These are phyloP conservation scores for Inga laurina DNA, from an alignment of 306 rosid species.

Conservation along the genomic window DNA sequence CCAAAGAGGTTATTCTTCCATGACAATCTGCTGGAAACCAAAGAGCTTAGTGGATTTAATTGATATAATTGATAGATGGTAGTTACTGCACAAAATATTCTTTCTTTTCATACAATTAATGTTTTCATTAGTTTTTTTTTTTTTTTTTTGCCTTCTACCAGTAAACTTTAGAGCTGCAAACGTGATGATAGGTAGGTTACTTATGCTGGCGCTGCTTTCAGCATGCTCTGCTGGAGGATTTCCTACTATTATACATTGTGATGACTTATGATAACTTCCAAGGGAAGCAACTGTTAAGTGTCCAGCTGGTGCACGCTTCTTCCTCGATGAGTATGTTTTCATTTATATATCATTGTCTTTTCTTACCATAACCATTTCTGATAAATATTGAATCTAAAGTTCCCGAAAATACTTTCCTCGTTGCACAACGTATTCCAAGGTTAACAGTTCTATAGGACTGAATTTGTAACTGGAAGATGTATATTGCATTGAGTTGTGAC, in stretches of 20 bases:
- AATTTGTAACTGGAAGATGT: slow-evolving; percentile 8
- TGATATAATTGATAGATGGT: not conserved
- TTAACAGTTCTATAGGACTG: not conserved
- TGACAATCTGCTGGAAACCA: not conserved
- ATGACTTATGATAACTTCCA: slow-evolving; percentile 59
- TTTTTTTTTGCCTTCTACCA: slow-evolving; percentile 20
- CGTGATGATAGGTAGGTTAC: slow-evolving; percentile 23
- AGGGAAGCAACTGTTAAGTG: slow-evolving; percentile 68
- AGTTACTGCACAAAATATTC: slow-evolving; percentile 7
- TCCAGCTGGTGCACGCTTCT: slow-evolving; percentile 92
- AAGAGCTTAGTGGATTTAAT: not conserved
- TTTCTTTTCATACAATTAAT: not conserved
- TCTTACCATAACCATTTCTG: slow-evolving; percentile 19
- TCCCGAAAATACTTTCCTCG: not conserved
- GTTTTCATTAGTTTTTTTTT: not conserved
- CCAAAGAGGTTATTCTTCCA: slow-evolving; percentile 64
- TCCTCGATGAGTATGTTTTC: slow-evolving; percentile 87
- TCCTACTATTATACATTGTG: slow-evolving; percentile 90
- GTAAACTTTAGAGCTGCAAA: slow-evolving; percentile 21
- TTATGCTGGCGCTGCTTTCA: slow-evolving; percentile 81
- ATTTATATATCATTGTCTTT: slow-evolving; percentile 8
- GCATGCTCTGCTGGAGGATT: slow-evolving; percentile 98
- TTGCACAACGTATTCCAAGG: not conserved
- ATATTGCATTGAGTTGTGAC: slow-evolving; percentile 7
- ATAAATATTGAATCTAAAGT: slow-evolving; percentile 3